phyloP scores from a whole-genome alignment of 1,139 yeast species.

The Yamadazyma siamensis region DNA sequence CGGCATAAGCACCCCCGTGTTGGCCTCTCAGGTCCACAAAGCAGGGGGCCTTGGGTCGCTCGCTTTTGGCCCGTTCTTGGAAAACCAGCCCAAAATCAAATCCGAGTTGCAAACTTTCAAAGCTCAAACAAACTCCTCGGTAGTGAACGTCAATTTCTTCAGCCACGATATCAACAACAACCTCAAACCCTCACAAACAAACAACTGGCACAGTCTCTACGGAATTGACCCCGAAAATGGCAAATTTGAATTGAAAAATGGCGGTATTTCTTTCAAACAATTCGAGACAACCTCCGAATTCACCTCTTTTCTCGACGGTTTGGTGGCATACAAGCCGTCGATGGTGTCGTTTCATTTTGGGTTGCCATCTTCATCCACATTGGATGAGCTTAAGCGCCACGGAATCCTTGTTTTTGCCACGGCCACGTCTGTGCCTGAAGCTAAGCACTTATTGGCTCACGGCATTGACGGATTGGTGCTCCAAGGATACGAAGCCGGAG shows the following conservation, averaged over 20 bases:
- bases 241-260: conserved; percentile 16
- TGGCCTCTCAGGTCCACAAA: conserved; percentile 36
- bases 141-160: conserved; percentile 47
- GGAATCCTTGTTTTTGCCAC: conserved; percentile 51
- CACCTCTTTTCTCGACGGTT: conserved; percentile 10
- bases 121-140: conserved; percentile 8
- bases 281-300: conserved; percentile 17
- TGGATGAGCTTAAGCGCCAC: conserved; percentile 37
- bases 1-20: conserved; percentile 39
- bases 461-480: conserved; percentile 41
- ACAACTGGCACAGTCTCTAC: conserved; percentile 21
- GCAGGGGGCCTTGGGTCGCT: conserved; percentile 47
- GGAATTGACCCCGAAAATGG: conserved; percentile 11
- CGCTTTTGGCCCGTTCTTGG: conserved; percentile 35
- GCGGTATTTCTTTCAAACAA: conserved; percentile 36
- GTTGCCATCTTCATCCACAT: conserved; percentile 32
- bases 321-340: conserved; percentile 21
- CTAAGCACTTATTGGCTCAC: conserved; percentile 17
- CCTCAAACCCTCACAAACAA: conserved; percentile 13
- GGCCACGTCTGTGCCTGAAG: conserved; percentile 42
- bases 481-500: conserved; percentile 57
- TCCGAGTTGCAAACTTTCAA: conserved; percentile 15
- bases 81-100: conserved; percentile 10
- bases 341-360: conserved; percentile 53
- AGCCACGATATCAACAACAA: conserved; percentile 29